These are phyloP conservation scores for Amaranthus palmeri DNA, from an alignment of 148 eudicot genomes.

Conservation along the genomic window DNA sequence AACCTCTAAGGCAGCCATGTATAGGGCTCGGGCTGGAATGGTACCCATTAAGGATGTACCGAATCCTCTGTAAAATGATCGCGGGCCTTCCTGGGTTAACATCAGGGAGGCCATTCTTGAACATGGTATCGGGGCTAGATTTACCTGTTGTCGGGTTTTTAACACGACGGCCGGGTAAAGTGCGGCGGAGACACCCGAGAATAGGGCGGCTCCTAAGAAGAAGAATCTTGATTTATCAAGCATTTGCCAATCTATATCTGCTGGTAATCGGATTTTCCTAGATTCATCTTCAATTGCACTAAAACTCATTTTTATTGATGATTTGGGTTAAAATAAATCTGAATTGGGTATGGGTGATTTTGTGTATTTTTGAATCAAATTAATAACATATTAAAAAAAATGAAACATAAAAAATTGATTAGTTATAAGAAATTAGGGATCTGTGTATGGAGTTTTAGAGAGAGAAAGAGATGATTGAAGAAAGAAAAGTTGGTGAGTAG, in stretches of 20 bases:
- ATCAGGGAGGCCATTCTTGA: conserved; percentile 43
- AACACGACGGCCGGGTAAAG: conserved; percentile 77
- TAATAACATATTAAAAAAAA: background rate
- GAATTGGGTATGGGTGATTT: background rate
- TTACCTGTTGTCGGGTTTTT: conserved; percentile 77
- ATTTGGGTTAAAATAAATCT: background rate
- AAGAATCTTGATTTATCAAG: conserved; percentile 85
- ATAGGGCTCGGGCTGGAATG: conserved; percentile 76
- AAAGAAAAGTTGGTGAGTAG: background rate
- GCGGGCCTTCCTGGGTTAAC: conserved; percentile 46
- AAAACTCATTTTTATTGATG: conserved; percentile 44
- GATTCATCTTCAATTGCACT: conserved; percentile 52
- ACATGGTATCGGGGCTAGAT: conserved; percentile 34
- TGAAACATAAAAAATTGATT: background rate
- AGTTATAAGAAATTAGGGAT: conserved; percentile 10
- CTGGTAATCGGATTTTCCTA: conserved; percentile 53
- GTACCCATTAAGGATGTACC: conserved; percentile 84
- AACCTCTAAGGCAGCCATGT: conserved; percentile 77
- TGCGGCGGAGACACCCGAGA: conserved; percentile 68
- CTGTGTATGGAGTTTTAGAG: background rate
- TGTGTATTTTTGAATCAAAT: conserved; percentile 4
- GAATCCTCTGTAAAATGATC: conserved; percentile 63
- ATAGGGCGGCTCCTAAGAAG: conserved; percentile 75
- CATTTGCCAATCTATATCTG: conserved; percentile 80
- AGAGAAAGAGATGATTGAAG: conserved; percentile 11